phyloP scores from a whole-genome alignment of 148 eudicot genomes.

The Rhododendron williamsianum region DNA sequence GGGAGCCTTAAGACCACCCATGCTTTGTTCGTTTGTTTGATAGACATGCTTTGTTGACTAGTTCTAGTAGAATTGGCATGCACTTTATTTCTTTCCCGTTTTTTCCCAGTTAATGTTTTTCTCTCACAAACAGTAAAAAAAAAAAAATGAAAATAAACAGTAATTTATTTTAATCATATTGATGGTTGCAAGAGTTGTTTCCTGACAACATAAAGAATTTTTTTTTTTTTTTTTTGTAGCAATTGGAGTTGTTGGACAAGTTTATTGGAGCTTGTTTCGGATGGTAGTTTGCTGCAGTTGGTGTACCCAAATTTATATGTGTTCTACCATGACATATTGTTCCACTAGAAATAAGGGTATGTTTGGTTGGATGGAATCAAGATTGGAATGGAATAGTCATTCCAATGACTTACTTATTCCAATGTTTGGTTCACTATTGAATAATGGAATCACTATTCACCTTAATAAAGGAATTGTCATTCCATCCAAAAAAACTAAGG shows the following conservation, averaged over 20 bases:
- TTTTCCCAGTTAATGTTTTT: neutral
- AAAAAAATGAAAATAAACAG: too few relatives aligned
- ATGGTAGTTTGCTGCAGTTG: neutral
- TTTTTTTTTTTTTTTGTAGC: neutral
- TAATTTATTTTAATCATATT: neutral
- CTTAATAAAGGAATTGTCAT: too few relatives aligned
- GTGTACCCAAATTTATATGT: neutral
- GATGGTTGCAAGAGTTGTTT: neutral
- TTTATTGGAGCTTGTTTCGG: neutral
- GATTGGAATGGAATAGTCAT: too few relatives aligned
- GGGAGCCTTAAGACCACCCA: neutral
- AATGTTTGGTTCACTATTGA: too few relatives aligned
- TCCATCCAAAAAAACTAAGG: too few relatives aligned
- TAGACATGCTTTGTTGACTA: neutral
- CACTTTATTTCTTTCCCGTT: neutral
- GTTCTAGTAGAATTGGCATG: neutral
- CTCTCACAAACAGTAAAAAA: neutral
- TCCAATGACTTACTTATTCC: too few relatives aligned
- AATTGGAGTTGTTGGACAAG: neutral
- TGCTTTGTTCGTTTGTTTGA: too few relatives aligned
- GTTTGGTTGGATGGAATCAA: too few relatives aligned
- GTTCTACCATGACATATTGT: neutral
- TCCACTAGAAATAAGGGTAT: too few relatives aligned
- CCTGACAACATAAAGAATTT: neutral
- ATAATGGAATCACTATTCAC: too few relatives aligned